Conservation (phyloP, 2,329 filamentous ascomycete genomes). For the Colletotrichum orchidophilum region DNA sequence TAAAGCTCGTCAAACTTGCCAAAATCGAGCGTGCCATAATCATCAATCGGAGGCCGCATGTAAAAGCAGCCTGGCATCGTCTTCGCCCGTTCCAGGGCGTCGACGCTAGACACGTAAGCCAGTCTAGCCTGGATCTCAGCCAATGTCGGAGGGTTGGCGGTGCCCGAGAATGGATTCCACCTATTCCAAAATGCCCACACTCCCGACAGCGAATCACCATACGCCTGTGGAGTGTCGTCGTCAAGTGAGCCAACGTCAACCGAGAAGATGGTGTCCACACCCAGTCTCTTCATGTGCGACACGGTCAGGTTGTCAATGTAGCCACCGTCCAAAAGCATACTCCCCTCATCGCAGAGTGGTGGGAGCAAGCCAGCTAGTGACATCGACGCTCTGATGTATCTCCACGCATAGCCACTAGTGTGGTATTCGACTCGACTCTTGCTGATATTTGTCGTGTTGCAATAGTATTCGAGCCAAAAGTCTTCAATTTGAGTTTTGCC, state of each 20-base stretch:
- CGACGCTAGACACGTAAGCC: slow-evolving; percentile 94
- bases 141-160: slow-evolving; percentile 91
- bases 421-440: slow-evolving; percentile 93
- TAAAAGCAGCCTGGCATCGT: slow-evolving; percentile 90
- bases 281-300: slow-evolving; percentile 94
- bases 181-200: slow-evolving; percentile 95
- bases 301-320: slow-evolving; percentile 98
- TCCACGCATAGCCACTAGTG: slow-evolving; percentile 96
- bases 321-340: slow-evolving; percentile 94
- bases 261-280: slow-evolving; percentile 93
- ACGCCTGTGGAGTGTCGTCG: slow-evolving; percentile 89
- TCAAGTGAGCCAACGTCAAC: slow-evolving; percentile 94
- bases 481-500: slow-evolving; percentile 98
- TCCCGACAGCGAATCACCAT: slow-evolving; percentile 93
- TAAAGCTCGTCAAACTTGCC: slow-evolving; percentile 98
- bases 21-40: slow-evolving; percentile 94
- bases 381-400: slow-evolving; percentile 97
- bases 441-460: slow-evolving; percentile 99
- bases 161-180: slow-evolving; percentile 93
- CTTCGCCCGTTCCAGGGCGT: slow-evolving; percentile 94
- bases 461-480: slow-evolving; percentile 99
- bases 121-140: slow-evolving; percentile 95
- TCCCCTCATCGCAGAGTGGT: slow-evolving; percentile 94
- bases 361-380: slow-evolving; percentile 91
- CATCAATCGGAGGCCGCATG: slow-evolving; percentile 94